phyloP scores from a whole-genome alignment of 805 yeast species.

The Suhomyces sp. region DNA sequence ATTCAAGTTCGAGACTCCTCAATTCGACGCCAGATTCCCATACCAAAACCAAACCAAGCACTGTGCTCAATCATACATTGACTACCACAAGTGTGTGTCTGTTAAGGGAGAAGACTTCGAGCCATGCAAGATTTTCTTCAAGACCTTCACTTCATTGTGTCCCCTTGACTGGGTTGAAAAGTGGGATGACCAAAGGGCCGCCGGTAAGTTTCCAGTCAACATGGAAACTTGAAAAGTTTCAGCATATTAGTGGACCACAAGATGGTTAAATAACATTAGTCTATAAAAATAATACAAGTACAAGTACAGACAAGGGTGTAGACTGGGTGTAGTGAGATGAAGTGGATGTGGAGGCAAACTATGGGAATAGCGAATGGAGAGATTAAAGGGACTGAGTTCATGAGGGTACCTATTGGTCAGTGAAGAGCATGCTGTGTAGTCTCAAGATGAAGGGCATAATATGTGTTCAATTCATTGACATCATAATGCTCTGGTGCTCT shows the following conservation, averaged over 20 bases:
- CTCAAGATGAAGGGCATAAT: no score
- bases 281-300: background rate
- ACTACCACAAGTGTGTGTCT: conserved; percentile 95
- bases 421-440: no score
- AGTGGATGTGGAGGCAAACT: no score
- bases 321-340: no score
- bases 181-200: conserved; percentile 84
- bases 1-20: conserved; percentile 32
- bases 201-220: conserved; percentile 47
- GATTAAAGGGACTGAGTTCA: no score
- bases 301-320: no score
- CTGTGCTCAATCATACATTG: conserved; percentile 97
- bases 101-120: conserved; percentile 98
- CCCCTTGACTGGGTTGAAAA: conserved; percentile 82
- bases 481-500: no score
- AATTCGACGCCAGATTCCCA: conserved; percentile 95
- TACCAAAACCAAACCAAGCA: conserved; percentile 96
- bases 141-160: conserved; percentile 83
- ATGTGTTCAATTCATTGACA: no score
- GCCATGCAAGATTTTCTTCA: conserved; percentile 94
- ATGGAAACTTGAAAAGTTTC: conserved; percentile 13
- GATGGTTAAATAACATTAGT: conserved; percentile 1
- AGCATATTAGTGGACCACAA: background rate
- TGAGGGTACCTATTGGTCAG: no score
- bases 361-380: no score